Evolutionary conservation across 306 rosid species (phyloP).

Genomic region (Quercus glauca): DNA sequence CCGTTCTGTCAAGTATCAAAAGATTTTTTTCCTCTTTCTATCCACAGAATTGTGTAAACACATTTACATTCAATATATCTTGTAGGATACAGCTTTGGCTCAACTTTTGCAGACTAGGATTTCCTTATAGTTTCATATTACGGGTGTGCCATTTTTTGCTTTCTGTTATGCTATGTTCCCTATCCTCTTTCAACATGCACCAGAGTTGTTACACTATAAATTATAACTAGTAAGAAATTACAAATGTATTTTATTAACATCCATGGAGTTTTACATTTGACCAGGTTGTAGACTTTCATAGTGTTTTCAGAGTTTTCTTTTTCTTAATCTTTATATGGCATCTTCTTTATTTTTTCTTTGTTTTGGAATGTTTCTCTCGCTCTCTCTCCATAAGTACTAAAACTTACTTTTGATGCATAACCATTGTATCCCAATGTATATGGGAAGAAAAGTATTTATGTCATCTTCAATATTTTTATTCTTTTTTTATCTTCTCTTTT

Average conservation of each 20-base stretch:
- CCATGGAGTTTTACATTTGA: too few species aligned
- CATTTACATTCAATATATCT: neutral
- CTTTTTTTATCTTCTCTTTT: neutral
- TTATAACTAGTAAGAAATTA: neutral
- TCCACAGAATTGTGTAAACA: neutral
- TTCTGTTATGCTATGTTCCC: slow-evolving; percentile 1
- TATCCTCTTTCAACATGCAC: neutral
- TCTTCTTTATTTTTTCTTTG: too few species aligned
- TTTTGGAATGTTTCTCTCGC: too few species aligned
- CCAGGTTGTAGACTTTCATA: too few species aligned
- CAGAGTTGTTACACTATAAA: neutral
- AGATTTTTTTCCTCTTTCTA: neutral
- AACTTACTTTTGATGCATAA: neutral
- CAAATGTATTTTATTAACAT: neutral
- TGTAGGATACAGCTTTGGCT: slow-evolving; percentile 38
- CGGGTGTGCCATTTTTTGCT: slow-evolving; percentile 42
- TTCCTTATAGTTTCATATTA: slow-evolving; percentile 48
- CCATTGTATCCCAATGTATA: neutral
- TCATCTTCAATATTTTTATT: neutral
- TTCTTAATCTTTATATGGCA: too few species aligned
- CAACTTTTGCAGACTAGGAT: slow-evolving; percentile 34
- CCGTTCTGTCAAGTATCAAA: neutral
- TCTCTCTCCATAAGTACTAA: neutral
- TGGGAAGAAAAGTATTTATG: neutral
- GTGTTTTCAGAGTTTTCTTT: too few species aligned